Evolutionary conservation across 106 monocot genomes (phyloP), one percentile per base, ranked within the genome.

Genomic region (Apostasia shenzhenica): DNA sequence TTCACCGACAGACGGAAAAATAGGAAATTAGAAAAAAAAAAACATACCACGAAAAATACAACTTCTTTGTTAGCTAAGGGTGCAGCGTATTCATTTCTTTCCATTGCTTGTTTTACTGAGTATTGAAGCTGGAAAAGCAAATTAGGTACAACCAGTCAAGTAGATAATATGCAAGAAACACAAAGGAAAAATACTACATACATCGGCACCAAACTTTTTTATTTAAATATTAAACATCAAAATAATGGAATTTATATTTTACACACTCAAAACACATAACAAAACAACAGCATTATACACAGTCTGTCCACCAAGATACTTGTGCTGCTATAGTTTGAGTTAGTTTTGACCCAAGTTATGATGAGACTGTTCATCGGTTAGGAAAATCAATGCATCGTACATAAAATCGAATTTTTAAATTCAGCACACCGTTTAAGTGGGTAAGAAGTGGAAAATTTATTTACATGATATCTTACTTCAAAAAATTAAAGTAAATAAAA

Each of bases 31-130:
- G 12, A 46, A 42, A 41, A 47, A 3, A 5, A 72, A 61, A 52
- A 3, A 43, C 48, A 48, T 81, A 83, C 82, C 82, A 83, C 48
- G 71, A 83, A 67, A 61, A 83, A 78, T 56, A 75, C 14, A 61
- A 83, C 5, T 67, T 78, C 82, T 38, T 73, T 62, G 62, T 78
- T 58, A 50, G 75, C 74, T 66, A 83, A 48, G 62, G 67, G 50
- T 70, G 74, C 70, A 47, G 77, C 74, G 61, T 66, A 75, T 62
- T 70, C 78, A 61, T 78, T 70, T 59, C 61, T 67, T 67, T 72
- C 75, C 66, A 83, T 14, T 14, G 56, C 50, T 42, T 55, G 12
- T 75, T 75, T 71, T n/a, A 83, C 68, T 4, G 41, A 61, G 61
- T 49, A 60, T 49, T 74, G 78, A 42, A 81, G 67, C 81, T 81